Evolutionary conservation across 805 yeast species (phyloP).

Genomic region (Wickerhamiella allomyrinae): DNA sequence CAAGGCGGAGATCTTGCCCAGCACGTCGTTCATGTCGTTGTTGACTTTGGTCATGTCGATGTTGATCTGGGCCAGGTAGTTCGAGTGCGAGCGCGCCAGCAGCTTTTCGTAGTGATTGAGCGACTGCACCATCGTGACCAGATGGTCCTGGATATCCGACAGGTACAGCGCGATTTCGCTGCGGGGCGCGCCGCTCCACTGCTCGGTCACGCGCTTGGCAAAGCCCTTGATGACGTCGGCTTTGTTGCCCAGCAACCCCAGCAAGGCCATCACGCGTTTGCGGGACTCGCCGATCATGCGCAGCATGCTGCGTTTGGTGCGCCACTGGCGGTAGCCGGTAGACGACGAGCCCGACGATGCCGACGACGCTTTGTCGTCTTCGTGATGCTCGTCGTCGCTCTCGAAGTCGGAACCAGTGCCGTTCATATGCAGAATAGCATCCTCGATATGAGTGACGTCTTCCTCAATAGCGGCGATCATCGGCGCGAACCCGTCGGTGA

Average conservation of each 20-base stretch:
- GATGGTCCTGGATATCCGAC: slow-evolving; percentile 96
- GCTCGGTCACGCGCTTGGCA: slow-evolving; percentile 79
- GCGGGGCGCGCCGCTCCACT: slow-evolving; percentile 63
- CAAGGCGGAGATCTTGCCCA: slow-evolving; percentile 80
- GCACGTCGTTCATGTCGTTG: slow-evolving; percentile 91
- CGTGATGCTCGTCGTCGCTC: slow-evolving; percentile 26
- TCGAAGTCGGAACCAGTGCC: slow-evolving; percentile 40
- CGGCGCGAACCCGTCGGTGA: slow-evolving; percentile 95
- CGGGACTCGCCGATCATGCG: slow-evolving; percentile 91
- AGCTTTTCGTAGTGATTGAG: slow-evolving; percentile 89
- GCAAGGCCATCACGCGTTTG: slow-evolving; percentile 80
- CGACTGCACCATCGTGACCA: slow-evolving; percentile 92
- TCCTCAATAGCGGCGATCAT: slow-evolving; percentile 87
- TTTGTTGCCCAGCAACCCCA: slow-evolving; percentile 73
- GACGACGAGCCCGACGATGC: slow-evolving; percentile 20
- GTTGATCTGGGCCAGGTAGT: slow-evolving; percentile 90
- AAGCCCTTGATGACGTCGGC: slow-evolving; percentile 97
- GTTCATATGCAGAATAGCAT: slow-evolving; percentile 77
- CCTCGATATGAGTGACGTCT: slow-evolving; percentile 91
- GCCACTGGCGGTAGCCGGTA: slow-evolving; percentile 56
- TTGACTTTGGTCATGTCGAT: slow-evolving; percentile 96
- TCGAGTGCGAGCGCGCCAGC: slow-evolving; percentile 87
- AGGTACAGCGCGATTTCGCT: slow-evolving; percentile 86
- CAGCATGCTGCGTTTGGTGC: slow-evolving; percentile 85
- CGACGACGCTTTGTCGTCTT: slow-evolving; percentile 23